Evolutionary conservation across 768 basidiomycete genomes (phyloP).

Genomic region (Calocybe cyanea): DNA sequence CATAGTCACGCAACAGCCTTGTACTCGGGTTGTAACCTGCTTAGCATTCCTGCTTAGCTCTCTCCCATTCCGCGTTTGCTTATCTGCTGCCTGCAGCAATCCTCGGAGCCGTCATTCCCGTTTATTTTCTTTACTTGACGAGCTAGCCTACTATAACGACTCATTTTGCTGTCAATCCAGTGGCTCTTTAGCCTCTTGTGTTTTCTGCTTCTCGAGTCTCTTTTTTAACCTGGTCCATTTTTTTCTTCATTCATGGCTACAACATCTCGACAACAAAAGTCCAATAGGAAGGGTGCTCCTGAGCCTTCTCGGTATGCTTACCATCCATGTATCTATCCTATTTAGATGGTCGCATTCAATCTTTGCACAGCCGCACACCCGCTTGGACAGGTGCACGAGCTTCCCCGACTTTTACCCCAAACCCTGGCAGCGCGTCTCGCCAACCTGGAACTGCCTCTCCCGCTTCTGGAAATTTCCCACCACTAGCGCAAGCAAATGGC

Average conservation of each 20-base stretch:
- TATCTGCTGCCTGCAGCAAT: conserved; percentile 10
- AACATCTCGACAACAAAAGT: conserved; percentile 60
- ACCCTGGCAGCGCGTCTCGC: conserved; percentile 37
- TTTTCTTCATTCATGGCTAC: conserved; percentile 51
- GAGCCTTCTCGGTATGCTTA: conserved; percentile 51
- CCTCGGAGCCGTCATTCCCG: neutral
- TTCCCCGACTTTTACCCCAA: conserved; percentile 70
- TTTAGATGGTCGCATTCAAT: conserved; percentile 23
- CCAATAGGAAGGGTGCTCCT: conserved; percentile 56
- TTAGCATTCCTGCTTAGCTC: conserved; percentile 5
- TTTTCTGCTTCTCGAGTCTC: conserved; percentile 25
- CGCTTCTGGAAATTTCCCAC: conserved; percentile 38
- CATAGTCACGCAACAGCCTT: conserved; percentile 8
- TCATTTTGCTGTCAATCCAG: conserved; percentile 28
- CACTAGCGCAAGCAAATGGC: conserved; percentile 47
- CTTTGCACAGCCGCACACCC: conserved; percentile 31
- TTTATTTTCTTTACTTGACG: conserved; percentile 7
- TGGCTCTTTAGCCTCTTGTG: conserved; percentile 34
- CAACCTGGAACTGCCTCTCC: conserved; percentile 30
- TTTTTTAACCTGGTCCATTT: conserved; percentile 24
- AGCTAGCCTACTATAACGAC: conserved; percentile 23
- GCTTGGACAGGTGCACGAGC: conserved; percentile 70
- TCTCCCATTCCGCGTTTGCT: no score
- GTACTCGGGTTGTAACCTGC: conserved; percentile 6
- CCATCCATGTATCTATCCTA: conserved; percentile 1